Evolutionary conservation across 2,329 filamentous ascomycete genomes (phyloP).

Genomic region (Mycosphaerella sp.): DNA sequence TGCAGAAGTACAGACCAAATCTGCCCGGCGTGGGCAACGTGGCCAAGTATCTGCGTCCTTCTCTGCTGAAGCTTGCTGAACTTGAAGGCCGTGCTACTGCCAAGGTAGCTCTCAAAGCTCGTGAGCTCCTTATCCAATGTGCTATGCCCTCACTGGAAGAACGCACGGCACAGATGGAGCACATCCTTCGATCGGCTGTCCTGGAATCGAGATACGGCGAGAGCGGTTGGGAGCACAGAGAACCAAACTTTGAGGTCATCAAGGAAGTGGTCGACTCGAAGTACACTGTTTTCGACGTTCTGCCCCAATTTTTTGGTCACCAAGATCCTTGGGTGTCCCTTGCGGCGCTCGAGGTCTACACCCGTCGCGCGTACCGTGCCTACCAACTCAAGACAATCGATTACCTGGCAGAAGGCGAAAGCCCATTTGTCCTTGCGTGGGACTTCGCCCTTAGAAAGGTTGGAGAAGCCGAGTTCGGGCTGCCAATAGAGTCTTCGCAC

Average conservation of each 20-base stretch:
- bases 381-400: constrained; percentile 86
- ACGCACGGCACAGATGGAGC: constrained; percentile 93
- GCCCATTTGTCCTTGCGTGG: constrained; percentile 80
- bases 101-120: constrained; percentile 94
- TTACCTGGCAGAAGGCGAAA: constrained; percentile 72
- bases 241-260: constrained; percentile 82
- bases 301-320: constrained; percentile 92
- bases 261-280: constrained; percentile 98
- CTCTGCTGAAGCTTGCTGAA: constrained; percentile 80
- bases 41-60: constrained; percentile 75
- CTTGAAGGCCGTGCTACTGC: constrained; percentile 79
- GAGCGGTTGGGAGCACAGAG: constrained; percentile 91
- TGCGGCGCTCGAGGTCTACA: constrained; percentile 91
- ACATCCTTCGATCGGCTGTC: constrained; percentile 91
- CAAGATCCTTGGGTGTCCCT: constrained; percentile 90
- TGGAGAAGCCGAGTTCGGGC: constrained; percentile 81
- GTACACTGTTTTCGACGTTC: constrained; percentile 95
- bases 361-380: constrained; percentile 92
- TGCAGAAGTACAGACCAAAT: constrained; percentile 93
- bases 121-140: constrained; percentile 95
- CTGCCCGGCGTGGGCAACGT: constrained; percentile 85
- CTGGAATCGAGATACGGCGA: constrained; percentile 97
- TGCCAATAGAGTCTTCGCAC: constrained; percentile 69
- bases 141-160: constrained; percentile 94
- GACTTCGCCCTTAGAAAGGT: constrained; percentile 94